Evolutionary conservation across 2,329 filamentous ascomycete genomes (phyloP).

Genomic region (Microcyclospora tardicrescens): DNA sequence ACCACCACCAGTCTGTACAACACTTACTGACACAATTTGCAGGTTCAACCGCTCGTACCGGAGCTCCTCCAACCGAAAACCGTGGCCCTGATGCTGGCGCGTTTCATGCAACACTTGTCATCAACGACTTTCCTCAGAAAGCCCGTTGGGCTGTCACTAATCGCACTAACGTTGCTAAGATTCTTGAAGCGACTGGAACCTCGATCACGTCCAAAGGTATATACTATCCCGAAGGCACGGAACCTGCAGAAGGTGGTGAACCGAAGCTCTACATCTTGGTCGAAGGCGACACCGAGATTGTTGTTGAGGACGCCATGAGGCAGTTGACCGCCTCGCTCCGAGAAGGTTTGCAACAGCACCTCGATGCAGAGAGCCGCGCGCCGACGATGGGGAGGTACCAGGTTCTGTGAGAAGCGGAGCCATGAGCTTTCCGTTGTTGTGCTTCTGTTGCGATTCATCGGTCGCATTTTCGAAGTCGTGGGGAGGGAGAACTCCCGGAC

Average conservation of each 20-base stretch:
- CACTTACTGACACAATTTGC: conserved; percentile 1
- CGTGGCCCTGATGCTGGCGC: conserved; percentile 94
- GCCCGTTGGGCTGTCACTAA: conserved; percentile 98
- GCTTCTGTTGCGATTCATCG: no score
- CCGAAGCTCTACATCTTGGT: conserved; percentile 98
- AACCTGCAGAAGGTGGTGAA: conserved; percentile 58
- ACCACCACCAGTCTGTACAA: neutral
- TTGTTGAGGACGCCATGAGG: conserved; percentile 78
- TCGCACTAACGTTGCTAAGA: conserved; percentile 95
- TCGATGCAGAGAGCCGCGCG: conserved; percentile 68
- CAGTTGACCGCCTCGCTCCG: conserved; percentile 79
- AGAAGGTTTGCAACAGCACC: conserved; percentile 81
- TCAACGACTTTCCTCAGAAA: conserved; percentile 99
- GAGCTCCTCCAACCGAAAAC: conserved; percentile 83
- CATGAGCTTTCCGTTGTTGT: no score
- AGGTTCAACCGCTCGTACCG: conserved; percentile 59
- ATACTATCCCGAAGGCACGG: conserved; percentile 73
- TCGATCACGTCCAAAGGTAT: conserved; percentile 96
- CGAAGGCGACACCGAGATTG: conserved; percentile 88
- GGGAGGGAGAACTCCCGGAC: no score
- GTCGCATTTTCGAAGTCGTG: no score
- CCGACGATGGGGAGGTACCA: conserved; percentile 27
- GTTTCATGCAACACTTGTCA: conserved; percentile 93
- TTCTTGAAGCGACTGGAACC: conserved; percentile 83
- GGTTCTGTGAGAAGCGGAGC: no score